Evolutionary conservation across 176 grass and related monocot species (phyloP).

Genomic region (Pontederia crassipes): DNA sequence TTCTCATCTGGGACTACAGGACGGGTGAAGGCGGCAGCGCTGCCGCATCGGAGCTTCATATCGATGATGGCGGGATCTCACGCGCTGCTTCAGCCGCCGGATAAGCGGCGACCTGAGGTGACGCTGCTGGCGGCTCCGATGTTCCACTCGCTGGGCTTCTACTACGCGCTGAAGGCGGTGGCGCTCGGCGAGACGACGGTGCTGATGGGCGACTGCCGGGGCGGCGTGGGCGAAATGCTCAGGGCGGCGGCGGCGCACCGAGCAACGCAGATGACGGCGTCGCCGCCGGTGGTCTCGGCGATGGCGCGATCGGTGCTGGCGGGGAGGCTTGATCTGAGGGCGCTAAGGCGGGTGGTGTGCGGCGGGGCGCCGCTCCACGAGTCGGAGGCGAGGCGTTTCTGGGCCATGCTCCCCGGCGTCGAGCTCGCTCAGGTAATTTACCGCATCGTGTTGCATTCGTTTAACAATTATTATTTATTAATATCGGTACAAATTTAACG

Average conservation of each 20-base stretch:
- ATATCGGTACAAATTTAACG: too few relatives aligned
- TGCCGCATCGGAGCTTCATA: constrained; percentile 24
- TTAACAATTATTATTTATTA: too few relatives aligned
- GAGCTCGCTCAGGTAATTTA: constrained; percentile 19
- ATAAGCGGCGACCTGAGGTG: background rate
- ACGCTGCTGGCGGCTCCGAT: constrained; percentile 11
- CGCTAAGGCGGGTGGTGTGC: constrained; percentile 17
- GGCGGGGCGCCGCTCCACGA: constrained; percentile 21
- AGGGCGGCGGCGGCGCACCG: constrained; percentile 17
- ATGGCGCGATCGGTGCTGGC: constrained; percentile 8
- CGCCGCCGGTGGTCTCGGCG: constrained; percentile 24
- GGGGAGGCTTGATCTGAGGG: background rate
- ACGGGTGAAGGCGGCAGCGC: constrained; percentile 23
- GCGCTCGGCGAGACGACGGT: constrained; percentile 14
- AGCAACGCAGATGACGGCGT: constrained; percentile 9
- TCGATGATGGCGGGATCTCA: background rate
- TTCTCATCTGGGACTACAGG: constrained; percentile 35
- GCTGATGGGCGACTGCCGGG: constrained; percentile 11
- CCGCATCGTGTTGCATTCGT: too few relatives aligned
- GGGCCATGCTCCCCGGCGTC: constrained; percentile 18
- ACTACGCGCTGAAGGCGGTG: constrained; percentile 8
- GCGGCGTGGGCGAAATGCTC: constrained; percentile 4
- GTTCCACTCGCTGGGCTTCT: constrained; percentile 28
- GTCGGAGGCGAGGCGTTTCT: constrained; percentile 10
- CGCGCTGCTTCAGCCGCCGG: background rate